Conservation (phyloP, 257 asterid species). For the Catharanthus roseus region DNA sequence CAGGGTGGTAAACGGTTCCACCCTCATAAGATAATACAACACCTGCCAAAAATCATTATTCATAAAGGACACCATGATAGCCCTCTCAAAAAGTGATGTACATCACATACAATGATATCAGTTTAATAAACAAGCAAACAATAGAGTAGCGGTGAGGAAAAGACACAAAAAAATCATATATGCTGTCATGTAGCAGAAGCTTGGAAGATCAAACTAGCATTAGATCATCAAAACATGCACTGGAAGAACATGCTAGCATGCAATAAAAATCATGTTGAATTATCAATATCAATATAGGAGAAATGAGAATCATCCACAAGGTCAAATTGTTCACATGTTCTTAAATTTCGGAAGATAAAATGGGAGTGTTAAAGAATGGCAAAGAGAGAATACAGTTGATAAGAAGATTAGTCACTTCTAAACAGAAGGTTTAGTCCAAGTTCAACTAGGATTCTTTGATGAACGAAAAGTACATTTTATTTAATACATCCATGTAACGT, state of each 20-base stretch:
- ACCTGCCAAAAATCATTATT: conserved; percentile 50
- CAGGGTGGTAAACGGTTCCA: conserved; percentile 96
- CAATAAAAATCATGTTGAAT: background rate
- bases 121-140: conserved; percentile 2
- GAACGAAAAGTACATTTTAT: background rate
- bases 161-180: conserved; percentile 3
- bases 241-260: background rate
- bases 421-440: background rate
- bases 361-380: background rate
- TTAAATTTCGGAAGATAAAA: background rate
- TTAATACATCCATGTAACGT: background rate
- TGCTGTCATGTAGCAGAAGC: background rate
- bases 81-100: background rate
- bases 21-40: conserved; percentile 76
- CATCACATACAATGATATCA: conserved; percentile 17
- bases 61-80: conserved; percentile 15
- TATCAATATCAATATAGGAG: background rate
- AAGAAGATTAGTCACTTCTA: background rate
- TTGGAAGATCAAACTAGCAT: background rate
- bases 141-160: background rate
- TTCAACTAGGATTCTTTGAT: background rate
- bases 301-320: background rate
- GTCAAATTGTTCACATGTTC: background rate
- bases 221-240: background rate
- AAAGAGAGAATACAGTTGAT: background rate